These are phyloP conservation scores for Cutaneotrichosporon sp. DNA, from an alignment of 1,284 basidiomycete genomes.

Conservation along the genomic window DNA sequence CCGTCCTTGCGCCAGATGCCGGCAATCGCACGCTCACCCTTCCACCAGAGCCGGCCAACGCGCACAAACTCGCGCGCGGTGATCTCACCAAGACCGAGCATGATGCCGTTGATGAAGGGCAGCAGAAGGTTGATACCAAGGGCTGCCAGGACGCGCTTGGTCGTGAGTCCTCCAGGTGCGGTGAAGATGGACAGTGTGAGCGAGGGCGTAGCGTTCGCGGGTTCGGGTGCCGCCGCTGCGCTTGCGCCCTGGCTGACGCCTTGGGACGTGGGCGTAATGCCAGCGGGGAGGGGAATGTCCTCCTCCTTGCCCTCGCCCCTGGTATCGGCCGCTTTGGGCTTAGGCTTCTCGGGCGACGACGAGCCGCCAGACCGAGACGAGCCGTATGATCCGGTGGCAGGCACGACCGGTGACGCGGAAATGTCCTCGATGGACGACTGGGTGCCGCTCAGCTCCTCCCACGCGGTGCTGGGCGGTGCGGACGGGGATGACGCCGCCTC, in stretches of 20 bases:
- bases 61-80: slow-evolving; percentile 84
- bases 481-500: slow-evolving; percentile 34
- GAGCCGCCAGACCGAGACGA: slow-evolving; percentile 4
- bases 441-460: slow-evolving; percentile 44
- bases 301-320: slow-evolving; percentile 10
- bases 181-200: slow-evolving; percentile 77
- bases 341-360: slow-evolving; percentile 13
- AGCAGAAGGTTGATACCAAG: slow-evolving; percentile 88
- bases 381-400: slow-evolving; percentile 6
- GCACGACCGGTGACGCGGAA: slow-evolving; percentile 26
- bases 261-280: slow-evolving; percentile 7
- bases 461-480: slow-evolving; percentile 40
- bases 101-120: slow-evolving; percentile 95
- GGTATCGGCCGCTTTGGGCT: not conserved
- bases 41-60: slow-evolving; percentile 59
- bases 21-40: slow-evolving; percentile 38
- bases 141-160: slow-evolving; percentile 72
- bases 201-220: slow-evolving; percentile 54
- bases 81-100: slow-evolving; percentile 97
- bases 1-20: slow-evolving; percentile 24
- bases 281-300: slow-evolving; percentile 9
- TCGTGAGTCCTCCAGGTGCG: slow-evolving; percentile 71
- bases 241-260: not conserved
- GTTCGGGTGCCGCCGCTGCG: slow-evolving; percentile 9
- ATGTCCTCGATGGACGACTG: slow-evolving; percentile 37